Evolutionary conservation across 2,329 filamentous ascomycete genomes (phyloP), one percentile per base, ranked within the genome.

Genomic region (Aspergillus aculeatinus): DNA sequence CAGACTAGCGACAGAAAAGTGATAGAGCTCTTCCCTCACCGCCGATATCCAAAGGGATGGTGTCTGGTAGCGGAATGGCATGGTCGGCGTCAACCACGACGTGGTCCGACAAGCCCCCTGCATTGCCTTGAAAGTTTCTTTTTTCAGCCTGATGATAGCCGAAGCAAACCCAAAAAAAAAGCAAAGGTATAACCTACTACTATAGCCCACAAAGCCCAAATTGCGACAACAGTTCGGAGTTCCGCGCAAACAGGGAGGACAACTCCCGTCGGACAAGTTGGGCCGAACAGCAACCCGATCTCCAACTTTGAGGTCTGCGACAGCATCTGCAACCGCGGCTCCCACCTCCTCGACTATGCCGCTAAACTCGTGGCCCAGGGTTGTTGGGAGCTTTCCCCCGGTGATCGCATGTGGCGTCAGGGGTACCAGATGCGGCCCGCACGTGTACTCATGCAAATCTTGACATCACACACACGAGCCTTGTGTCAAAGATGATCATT

Each of bases 351-450:
- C 78, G 33, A 89, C 77, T 2, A 81, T 80, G 11, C 87, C 87
- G 3, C 81, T 83, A 71, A 89, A 87, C 68, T 89, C 87, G 67
- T 89, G 87, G 27, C 87, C 87, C 10, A 89, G 76, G 0, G 81
- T 86, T 10, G 88, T 79, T 3, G 86, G 87, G 39, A 85, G 79
- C 1, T 76, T 78, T 59, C 84, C 83, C 33, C 80, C 76, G 0
- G 86, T 89, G 23, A 88, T 72, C 2, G 81, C 81, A 66, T 89
- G 87, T 1, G 85, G 83, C 5, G 56, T 63, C 12, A 62, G 63
- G 2, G 84, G 83, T 1, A 81, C 79, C 71, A 83, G 80, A 27
- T 75, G 81, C 14, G 77, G 76, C 2, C 78, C 79, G 14, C 77
- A 76, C 51, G 82, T 73, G 65, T 82, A 85, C 68, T 85, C 82